Evolutionary conservation across 108 stramenopile genomes (phyloP).

Genomic region (Cyclostephanos invisitatus): DNA sequence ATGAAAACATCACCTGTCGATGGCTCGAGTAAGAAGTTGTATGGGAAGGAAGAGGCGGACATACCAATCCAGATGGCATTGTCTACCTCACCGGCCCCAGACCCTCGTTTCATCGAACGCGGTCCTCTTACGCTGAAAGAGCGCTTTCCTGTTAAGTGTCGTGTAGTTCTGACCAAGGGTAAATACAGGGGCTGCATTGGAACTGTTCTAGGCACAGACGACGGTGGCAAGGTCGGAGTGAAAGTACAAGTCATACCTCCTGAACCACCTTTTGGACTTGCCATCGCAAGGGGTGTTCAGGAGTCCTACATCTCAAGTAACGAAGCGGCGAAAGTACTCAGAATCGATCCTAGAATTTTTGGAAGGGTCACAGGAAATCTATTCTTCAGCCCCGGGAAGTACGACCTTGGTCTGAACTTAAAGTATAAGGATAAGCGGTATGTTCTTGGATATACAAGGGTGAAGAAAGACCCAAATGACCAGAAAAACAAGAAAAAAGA

Average conservation of each 20-base stretch:
- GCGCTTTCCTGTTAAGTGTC: conserved; percentile 76
- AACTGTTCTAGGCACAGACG: conserved; percentile 65
- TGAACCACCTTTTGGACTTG: conserved; percentile 92
- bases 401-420: conserved; percentile 94
- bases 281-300: conserved; percentile 76
- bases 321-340: conserved; percentile 85
- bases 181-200: conserved; percentile 75
- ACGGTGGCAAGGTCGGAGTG: conserved; percentile 76
- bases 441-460: conserved; percentile 88
- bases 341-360: conserved; percentile 77
- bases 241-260: conserved; percentile 83
- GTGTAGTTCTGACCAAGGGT: conserved; percentile 81
- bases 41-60: conserved; percentile 91
- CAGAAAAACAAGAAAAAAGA: conserved; percentile 40
- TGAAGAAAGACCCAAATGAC: conserved; percentile 40
- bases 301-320: conserved; percentile 81
- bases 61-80: conserved; percentile 95
- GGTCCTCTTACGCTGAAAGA: conserved; percentile 82
- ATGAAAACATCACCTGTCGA: conserved; percentile 87
- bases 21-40: conserved; percentile 90
- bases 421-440: conserved; percentile 79
- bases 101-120: conserved; percentile 91
- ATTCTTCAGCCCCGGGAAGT: conserved; percentile 79
- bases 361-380: conserved; percentile 86
- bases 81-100: conserved; percentile 88